Conservation (phyloP, 1,284 basidiomycete species). For the Entoloma clypeatum region DNA sequence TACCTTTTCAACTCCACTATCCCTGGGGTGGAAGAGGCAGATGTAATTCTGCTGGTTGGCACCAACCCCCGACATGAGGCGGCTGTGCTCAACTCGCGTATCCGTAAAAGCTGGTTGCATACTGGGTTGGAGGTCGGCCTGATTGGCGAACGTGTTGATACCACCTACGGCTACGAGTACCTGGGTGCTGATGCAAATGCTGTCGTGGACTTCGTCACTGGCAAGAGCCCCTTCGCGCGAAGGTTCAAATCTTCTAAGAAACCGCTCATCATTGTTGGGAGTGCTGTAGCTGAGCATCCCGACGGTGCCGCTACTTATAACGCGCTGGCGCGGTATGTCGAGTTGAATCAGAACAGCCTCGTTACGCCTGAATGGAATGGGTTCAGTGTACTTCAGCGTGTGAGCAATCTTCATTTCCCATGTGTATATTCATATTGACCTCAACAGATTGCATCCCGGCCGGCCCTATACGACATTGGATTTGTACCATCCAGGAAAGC, state of each 20-base stretch:
- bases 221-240: constrained; percentile 77
- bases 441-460: constrained; percentile 75
- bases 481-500: constrained; percentile 85
- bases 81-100: constrained; percentile 94
- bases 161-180: constrained; percentile 91
- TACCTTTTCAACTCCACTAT: constrained; percentile 98
- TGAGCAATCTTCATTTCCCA: constrained; percentile 34
- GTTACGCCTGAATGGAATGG: constrained; percentile 95
- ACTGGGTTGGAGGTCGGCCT: constrained; percentile 83
- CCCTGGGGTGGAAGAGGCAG: constrained; percentile 87
- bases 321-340: constrained; percentile 77
- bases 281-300: constrained; percentile 81
- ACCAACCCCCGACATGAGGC: constrained; percentile 98
- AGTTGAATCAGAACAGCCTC: constrained; percentile 73
- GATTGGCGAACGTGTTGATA: constrained; percentile 90
- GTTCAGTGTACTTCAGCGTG: constrained; percentile 89
- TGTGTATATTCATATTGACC: constrained; percentile 9
- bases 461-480: constrained; percentile 95
- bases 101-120: constrained; percentile 93
- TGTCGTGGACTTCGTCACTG: constrained; percentile 75
- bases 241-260: constrained; percentile 91
- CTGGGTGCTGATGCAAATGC: constrained; percentile 81
- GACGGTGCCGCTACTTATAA: constrained; percentile 84
- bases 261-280: constrained; percentile 93
- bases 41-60: constrained; percentile 91